These are phyloP conservation scores for Coprinopsis cinerea DNA, from an alignment of 768 basidiomycete species.

Conservation along the genomic window DNA sequence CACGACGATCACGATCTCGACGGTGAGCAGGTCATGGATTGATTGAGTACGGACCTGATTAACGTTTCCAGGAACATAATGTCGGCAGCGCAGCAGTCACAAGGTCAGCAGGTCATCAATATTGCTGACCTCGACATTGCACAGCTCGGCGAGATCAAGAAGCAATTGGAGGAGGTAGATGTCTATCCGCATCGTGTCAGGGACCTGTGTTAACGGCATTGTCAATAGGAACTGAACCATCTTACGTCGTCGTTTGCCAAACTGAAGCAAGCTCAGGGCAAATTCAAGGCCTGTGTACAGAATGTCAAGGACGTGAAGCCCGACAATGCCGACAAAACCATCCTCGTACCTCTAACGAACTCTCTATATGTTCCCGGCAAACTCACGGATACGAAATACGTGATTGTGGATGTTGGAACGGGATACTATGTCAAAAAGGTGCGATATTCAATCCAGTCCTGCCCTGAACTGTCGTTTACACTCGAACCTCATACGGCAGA, in stretches of 20 bases:
- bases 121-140: constrained; percentile 78
- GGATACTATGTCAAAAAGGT: constrained; percentile 98
- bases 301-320: constrained; percentile 72
- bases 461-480: neutral
- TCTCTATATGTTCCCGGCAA: constrained; percentile 95
- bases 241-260: constrained; percentile 89
- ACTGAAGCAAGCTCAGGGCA: constrained; percentile 87
- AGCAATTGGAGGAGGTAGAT: constrained; percentile 85
- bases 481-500: neutral
- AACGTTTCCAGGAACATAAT: neutral
- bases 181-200: constrained; percentile 10
- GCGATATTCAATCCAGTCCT: neutral
- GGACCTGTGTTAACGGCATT: neutral
- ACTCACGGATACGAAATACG: constrained; percentile 74
- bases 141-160: constrained; percentile 84
- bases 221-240: constrained; percentile 79
- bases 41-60: neutral
- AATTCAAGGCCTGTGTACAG: constrained; percentile 84
- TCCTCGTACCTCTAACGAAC: constrained; percentile 89
- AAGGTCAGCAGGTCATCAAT: constrained; percentile 56
- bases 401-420: constrained; percentile 93
- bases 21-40: neutral
- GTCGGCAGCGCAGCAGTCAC: neutral
- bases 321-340: constrained; percentile 72
- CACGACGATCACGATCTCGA: neutral